A percentile compares a stretch with the other conserved stretches of the same genome.
These are phyloP conservation scores for Hanseniaspora lachancei DNA, from an alignment of 805 yeast species.

Conservation along the genomic window DNA sequence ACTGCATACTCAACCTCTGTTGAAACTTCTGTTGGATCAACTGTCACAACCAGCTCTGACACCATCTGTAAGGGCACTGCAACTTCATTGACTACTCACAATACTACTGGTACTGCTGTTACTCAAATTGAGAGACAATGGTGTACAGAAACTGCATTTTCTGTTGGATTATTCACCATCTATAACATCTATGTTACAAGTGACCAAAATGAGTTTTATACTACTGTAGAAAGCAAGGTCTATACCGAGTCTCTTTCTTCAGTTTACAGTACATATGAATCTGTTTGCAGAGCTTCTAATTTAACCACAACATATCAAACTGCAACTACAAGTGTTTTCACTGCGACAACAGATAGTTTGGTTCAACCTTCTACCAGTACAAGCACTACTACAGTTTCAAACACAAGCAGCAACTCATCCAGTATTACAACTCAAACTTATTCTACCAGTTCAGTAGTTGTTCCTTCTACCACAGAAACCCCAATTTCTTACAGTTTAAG, in stretches of 20 bases:
- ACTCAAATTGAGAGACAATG: background rate
- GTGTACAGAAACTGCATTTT: background rate
- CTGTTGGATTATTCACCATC: no score
- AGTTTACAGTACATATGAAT: background rate
- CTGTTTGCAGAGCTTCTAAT: no score
- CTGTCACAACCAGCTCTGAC: background rate
- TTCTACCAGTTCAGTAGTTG: background rate
- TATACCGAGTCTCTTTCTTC: background rate
- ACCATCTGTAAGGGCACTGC: background rate
- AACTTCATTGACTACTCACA: background rate
- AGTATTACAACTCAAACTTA: background rate
- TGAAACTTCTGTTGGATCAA: background rate
- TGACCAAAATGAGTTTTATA: no score
- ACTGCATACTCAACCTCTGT: background rate
- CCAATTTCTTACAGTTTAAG: background rate
- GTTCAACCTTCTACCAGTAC: background rate
- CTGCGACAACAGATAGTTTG: no score
- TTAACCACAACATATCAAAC: no score
- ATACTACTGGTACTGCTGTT: background rate
- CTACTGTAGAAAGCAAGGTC: no score
- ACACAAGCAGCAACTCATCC: background rate
- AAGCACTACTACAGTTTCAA: background rate
- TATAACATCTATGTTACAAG: no score
- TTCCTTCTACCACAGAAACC: background rate
- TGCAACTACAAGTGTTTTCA: no score